A percentile compares a stretch with the other conserved stretches of the same genome.
Conservation (phyloP, 1,139 yeast species). For the Diutina siamensis region DNA sequence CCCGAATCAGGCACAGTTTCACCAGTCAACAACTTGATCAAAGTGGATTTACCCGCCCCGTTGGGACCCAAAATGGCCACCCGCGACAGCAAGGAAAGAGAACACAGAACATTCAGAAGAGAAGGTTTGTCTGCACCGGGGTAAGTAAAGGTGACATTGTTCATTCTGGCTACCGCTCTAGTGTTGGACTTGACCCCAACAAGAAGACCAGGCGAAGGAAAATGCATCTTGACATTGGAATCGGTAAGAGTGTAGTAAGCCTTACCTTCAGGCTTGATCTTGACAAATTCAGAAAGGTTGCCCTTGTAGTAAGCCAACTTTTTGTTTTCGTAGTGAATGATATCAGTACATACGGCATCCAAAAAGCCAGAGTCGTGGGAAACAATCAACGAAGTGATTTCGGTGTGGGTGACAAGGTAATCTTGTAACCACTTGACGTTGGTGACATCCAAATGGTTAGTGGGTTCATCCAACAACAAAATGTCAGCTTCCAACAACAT, state of each 20-base stretch:
- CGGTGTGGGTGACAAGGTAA: slow-evolving; percentile 66
- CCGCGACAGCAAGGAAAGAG: slow-evolving; percentile 84
- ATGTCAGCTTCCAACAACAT: slow-evolving; percentile 97
- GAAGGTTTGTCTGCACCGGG: slow-evolving; percentile 89
- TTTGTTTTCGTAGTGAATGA: slow-evolving; percentile 92
- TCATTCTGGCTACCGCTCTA: slow-evolving; percentile 87
- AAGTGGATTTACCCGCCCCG: slow-evolving; percentile 97
- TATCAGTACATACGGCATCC: slow-evolving; percentile 92
- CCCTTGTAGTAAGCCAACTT: slow-evolving; percentile 94
- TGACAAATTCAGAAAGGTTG: slow-evolving; percentile 84
- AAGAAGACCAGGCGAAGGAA: slow-evolving; percentile 96
- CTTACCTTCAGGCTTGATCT: slow-evolving; percentile 90
- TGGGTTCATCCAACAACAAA: slow-evolving; percentile 91
- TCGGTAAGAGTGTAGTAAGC: slow-evolving; percentile 94
- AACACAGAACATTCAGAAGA: slow-evolving; percentile 66
- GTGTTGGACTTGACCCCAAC: slow-evolving; percentile 94
- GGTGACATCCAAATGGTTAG: slow-evolving; percentile 91
- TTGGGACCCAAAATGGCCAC: slow-evolving; percentile 96
- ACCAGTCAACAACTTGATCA: slow-evolving; percentile 85
- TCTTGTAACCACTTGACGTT: slow-evolving; percentile 93
- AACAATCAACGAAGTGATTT: slow-evolving; percentile 88
- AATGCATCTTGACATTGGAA: slow-evolving; percentile 88
- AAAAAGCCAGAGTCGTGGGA: slow-evolving; percentile 97
- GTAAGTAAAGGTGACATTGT: slow-evolving; percentile 75
- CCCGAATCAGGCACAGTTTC: slow-evolving; percentile 82